Evolutionary conservation across 495 filamentous ascomycete species (phyloP).

Genomic region (Monascus purpureus): DNA sequence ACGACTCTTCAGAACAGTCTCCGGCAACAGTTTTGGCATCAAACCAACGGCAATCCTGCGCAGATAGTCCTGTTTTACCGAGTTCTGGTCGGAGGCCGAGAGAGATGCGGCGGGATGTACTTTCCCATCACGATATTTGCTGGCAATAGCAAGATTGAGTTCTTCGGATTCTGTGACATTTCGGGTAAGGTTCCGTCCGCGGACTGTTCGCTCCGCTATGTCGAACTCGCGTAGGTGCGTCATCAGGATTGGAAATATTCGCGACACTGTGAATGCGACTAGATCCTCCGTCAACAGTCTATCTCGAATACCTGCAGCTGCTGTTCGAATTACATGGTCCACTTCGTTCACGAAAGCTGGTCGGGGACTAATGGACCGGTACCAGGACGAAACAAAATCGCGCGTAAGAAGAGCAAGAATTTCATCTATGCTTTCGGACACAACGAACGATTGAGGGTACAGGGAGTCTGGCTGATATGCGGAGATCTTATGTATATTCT

Average conservation of each 20-base stretch:
- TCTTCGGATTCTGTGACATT: constrained; percentile 94
- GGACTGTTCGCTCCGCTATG: constrained; percentile 73
- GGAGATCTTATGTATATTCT: constrained; percentile 37
- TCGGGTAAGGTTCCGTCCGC: constrained; percentile 73
- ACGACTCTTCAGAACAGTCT: constrained; percentile 58
- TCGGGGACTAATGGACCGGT: constrained; percentile 68
- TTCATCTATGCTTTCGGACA: constrained; percentile 71
- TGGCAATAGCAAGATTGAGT: constrained; percentile 83
- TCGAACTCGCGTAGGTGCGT: constrained; percentile 82
- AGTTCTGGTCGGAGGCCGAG: constrained; percentile 64
- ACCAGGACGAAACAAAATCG: constrained; percentile 86
- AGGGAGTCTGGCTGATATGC: constrained; percentile 44
- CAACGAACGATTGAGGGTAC: constrained; percentile 61
- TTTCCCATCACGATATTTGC: constrained; percentile 78
- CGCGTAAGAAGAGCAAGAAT: constrained; percentile 63
- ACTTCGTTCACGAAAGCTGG: constrained; percentile 72
- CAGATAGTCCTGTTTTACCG: constrained; percentile 75
- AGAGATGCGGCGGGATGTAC: constrained; percentile 82
- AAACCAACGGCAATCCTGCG: constrained; percentile 54
- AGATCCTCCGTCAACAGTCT: constrained; percentile 60
- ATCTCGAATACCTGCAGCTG: constrained; percentile 55
- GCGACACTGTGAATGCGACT: constrained; percentile 63
- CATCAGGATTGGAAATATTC: constrained; percentile 81
- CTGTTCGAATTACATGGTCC: constrained; percentile 61
- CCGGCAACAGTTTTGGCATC: constrained; percentile 63